Evolutionary conservation across 1,139 yeast genomes (phyloP), one percentile per base, ranked within the genome.

Genomic region (Pneumocystis wakefieldiae): DNA sequence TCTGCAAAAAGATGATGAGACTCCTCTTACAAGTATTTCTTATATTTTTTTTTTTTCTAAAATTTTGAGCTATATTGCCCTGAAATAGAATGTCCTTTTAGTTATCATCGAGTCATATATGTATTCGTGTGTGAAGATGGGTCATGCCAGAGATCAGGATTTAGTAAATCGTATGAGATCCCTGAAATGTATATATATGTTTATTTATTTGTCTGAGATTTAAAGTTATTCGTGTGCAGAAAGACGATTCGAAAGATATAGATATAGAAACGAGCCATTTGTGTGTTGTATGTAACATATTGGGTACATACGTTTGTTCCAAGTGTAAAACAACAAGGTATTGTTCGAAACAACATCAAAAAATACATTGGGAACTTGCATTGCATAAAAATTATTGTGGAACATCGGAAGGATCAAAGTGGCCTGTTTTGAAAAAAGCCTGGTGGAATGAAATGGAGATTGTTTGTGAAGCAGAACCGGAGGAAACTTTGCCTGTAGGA

Each of bases 101-200:
- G 60, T 7, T 63, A 58, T 42, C 58, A 61, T 57, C 64, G 64
- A 39, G 61, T 63, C 29, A 39, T 63, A 19, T 63, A 63, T 57
- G 59, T 63, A 8, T 58, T 63, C 12, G 62, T 63, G 2, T 63
- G 64, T 57, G 61, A 57, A 55, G 42, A 63, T 58, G 64, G 64
- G 19, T 29, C 59, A 59, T 63, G 64, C 41, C 63, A 62, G 5
- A 28, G 57, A 35, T 39, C 35, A 8, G 64, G 64, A 19, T 63
- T 62, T 62, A 61, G 63, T 28, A 38, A 39, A 29, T 60, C 62
- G 38, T 39, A 55, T 48, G 60, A 61, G 39, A 59, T 63, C 17
- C 57, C 7, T 41, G 24, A 12, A 10, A 19, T 48, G 10, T 12
- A 10, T 48, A 17, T 17, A 19, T 24, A 24, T 24, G 2, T 15